Base-by-base conservation (phyloP, 257 asterid species). In the Plantago ovata region DNA sequence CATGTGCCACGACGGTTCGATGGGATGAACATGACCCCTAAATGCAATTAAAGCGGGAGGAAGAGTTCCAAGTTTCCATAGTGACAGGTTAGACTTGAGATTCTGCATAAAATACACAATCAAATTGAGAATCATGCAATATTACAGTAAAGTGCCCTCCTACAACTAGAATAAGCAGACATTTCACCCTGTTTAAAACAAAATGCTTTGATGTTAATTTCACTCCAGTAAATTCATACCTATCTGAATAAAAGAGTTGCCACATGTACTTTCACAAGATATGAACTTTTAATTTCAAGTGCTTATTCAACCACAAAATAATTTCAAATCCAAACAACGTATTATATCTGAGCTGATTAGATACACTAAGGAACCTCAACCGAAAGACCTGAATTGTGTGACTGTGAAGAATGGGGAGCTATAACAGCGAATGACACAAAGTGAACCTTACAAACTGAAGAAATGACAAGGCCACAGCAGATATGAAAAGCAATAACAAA, bases 11-110 rank as follows among this genome's bases (percentile, higher is more conserved):
- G 85, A 82, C 57, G 95, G 80, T 13, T 93, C 95, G 16, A 93
- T 93, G 21, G 98, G 94, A 68, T 82, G 94, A 62, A 93, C 82
- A 42, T 88, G 77, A 47, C 94, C 97, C 76, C 62, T 88, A 69
- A 93, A 93, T 66, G 98, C 98, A 68, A 93, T 88, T 72, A 93
- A 78, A 77, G 98, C 98, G 15, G 98, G 98, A 48, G 98, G 98
- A 60, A 92, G 84, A 20, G 98, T 92, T 66, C 98, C 98, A 28
- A 92, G 98, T 69, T 89, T 93, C 98, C 98, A 93, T 53, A 93
- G 67, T 15, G 97, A 84, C 69, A 93, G 79, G 78, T 86, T 86
- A 9, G 98, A 93, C 78, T 78, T 84, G 77, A 93, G 80, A 86
- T 93, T 93, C 98, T 93, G 96, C 77, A 78, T 64, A 21, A 59